Evolutionary conservation across 2,329 filamentous ascomycete species (phyloP), one percentile per base, ranked within the genome.

Genomic region (Penicillium carneum): DNA sequence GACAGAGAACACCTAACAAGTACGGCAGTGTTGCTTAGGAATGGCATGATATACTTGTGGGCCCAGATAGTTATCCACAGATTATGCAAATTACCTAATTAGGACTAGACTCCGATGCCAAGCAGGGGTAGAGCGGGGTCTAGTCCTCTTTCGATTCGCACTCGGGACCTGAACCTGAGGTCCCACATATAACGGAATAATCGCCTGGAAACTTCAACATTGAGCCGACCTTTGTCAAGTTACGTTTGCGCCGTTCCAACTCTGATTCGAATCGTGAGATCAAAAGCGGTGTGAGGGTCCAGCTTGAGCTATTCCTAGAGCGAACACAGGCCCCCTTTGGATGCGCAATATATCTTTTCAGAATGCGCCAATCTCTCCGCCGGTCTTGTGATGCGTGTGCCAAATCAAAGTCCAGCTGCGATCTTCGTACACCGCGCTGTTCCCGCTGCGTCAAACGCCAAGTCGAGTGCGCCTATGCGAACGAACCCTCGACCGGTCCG

Each of bases 361-460:
- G 63, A 60, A 87, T 87, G 84, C 83, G 81, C 70, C 77, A 75
- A 64, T 85, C 84, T n/a, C 83, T 87, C 58, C 83, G 85, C 45
- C 76, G 85, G 65, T 86, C 85, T 9, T 87, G 85, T 74, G 77
- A 78, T 65, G 80, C 84, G 16, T 87, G 85, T 68, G 84, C 84
- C 43, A 85, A 80, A 67, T 79, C 83, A 4, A 87, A 87, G 67
- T 79, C 83, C 63, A 81, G 82, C 61, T 87, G 85, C 71, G 84
- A 87, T 67, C 80, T 87, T 18, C 77, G 76, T 33, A 84, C 79
- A 1, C 85, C 85, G 4, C 78, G 75, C 52, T 87, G 85, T 72
- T 85, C 84, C 4, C 82, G 85, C 56, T 87, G 85, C 68, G 59
- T 79, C 57, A 84, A 83, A 72, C 78, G 82, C 26, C 79, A 80